Percentiles rank a stretch among this genome's conserved stretches.
Evolutionary conservation across 192 early-diverging fungal genomes (phyloP).

Genomic region (Phycomyces nitens): DNA sequence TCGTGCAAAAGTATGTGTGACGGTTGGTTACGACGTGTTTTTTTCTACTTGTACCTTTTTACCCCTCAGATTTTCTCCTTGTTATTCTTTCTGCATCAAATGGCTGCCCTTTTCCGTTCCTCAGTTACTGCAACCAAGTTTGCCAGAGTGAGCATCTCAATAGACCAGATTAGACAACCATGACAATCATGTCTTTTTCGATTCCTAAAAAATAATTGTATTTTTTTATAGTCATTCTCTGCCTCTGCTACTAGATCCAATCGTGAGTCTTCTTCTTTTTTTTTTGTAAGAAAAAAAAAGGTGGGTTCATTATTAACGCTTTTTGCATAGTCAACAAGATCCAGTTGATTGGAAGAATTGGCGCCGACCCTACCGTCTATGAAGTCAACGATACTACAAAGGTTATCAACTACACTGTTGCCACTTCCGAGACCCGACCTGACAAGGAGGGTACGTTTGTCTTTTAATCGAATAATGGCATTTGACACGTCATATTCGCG

Average conservation of each 20-base stretch:
- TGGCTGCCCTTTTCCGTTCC: constrained; percentile 13
- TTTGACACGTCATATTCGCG: not conserved
- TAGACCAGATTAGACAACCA: not conserved
- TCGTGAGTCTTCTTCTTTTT: constrained; percentile 17
- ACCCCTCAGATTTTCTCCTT: not conserved
- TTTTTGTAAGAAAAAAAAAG: no score
- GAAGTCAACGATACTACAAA: constrained; percentile 42
- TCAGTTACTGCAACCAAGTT: constrained; percentile 1
- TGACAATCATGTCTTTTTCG: no score
- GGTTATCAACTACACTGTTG: constrained; percentile 57
- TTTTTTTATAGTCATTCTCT: constrained; percentile 32
- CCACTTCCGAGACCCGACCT: constrained; percentile 58
- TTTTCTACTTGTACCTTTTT: not conserved
- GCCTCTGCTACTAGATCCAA: constrained; percentile 9
- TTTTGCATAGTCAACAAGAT: constrained; percentile 59
- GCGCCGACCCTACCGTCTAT: constrained; percentile 50
- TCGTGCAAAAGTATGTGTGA: no score
- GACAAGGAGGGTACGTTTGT: constrained; percentile 48
- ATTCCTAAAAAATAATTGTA: no score
- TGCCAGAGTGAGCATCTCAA: constrained; percentile 13
- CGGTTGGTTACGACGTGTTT: no score
- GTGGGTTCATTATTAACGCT: no score
- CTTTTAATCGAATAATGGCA: not conserved
- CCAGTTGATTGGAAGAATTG: constrained; percentile 60
- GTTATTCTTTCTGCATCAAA: not conserved